phyloP scores from a whole-genome alignment of 2,329 filamentous ascomycete species.

The Aspergillus viridinutans region DNA sequence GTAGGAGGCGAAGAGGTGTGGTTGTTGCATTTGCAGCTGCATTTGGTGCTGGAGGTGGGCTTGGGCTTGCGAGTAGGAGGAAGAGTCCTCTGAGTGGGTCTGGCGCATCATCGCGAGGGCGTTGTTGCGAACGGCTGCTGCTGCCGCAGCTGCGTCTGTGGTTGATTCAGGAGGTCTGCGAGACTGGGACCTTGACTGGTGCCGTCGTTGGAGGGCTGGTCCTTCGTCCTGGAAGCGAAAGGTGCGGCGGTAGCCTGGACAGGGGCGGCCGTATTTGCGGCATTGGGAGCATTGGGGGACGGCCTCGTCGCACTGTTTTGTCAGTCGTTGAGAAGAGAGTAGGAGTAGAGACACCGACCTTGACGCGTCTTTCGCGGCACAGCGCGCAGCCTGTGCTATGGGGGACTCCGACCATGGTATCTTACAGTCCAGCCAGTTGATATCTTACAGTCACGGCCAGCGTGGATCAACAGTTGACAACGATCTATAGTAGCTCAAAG shows the following conservation, averaged over 20 bases:
- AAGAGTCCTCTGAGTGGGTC: too few species aligned
- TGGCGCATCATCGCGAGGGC: constrained; percentile 24
- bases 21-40: constrained; percentile 9
- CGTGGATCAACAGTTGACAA: constrained; percentile 1
- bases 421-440: neutral
- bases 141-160: constrained; percentile 3
- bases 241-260: constrained; percentile 32
- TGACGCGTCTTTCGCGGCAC: constrained; percentile 39
- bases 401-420: constrained; percentile 39
- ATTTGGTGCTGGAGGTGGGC: too few species aligned
- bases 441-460: constrained; percentile 5
- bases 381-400: constrained; percentile 40
- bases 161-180: constrained; percentile 1
- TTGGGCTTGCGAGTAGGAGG: too few species aligned
- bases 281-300: constrained; percentile 39
- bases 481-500: neutral
- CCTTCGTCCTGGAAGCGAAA: constrained; percentile 39
- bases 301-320: constrained; percentile 42
- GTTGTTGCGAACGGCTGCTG: constrained; percentile 18
- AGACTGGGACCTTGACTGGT: constrained; percentile 9
- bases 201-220: constrained; percentile 29
- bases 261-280: constrained; percentile 32
- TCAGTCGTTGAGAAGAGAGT: neutral
- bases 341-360: constrained; percentile 18
- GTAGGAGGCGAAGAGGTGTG: constrained; percentile 21